Base-by-base conservation (phyloP, 352 stramenopile genomes). In the Phytophthora megakarya region DNA sequence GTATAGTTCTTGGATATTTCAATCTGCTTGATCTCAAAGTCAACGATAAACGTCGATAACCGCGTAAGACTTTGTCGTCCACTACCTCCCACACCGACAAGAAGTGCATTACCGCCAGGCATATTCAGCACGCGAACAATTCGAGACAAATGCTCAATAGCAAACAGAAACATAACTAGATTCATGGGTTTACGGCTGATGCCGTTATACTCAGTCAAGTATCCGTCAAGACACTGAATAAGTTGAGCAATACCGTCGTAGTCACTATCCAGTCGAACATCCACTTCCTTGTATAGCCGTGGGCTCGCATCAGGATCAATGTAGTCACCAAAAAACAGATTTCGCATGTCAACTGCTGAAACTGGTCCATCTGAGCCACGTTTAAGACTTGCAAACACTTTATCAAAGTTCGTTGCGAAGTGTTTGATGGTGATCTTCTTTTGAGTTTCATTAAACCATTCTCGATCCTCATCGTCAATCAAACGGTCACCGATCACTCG, bases 81-180 rank as follows among this genome's bases (percentile, higher is more conserved):
- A 49, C 86, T 97, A 6, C 95, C 95, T 48, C 95, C 95, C 0
- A 98, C 95, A 28, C 95, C 95, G 3, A 98, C 92, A 15, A 98
- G 81, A 49, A 98, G 60, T 8, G 88, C 81, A 39, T 98, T 98
- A 3, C 95, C 95, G 5, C 93, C 89, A 2, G 94, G 92, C 93
- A 98, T 98, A 26, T 97, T 97, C 5, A 98, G 80, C 30, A 98
- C 88, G 18, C 95, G 88, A 10, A 91, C 75, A 55, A 98, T 96
- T 7, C 95, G 79, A 13, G 86, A 97, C 46, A 98, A 75, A 54
- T 98, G 95, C 61, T 98, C 93, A 44, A 98, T 97, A 7, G 95
- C 95, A 58, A 98, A 98, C 19, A 97, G 74, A 60, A 98, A 98
- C 91, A 98, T 97, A 5, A 98, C 95, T 4, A 98, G 67, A 57